Conservation (phyloP, 1,139 yeast genomes). For the Yamadazyma blattariae region DNA sequence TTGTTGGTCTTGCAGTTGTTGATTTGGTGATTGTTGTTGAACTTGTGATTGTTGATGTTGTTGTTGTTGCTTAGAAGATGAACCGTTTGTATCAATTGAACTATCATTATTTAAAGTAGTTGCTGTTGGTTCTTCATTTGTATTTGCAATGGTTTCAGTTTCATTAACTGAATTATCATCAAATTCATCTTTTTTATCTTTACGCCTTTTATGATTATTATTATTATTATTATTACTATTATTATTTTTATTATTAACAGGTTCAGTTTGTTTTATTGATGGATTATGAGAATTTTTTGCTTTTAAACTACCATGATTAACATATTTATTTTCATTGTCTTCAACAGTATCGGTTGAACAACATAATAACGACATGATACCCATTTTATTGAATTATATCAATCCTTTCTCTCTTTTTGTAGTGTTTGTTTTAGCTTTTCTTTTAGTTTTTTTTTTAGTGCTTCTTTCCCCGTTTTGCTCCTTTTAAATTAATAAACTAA, state of each 20-base stretch:
- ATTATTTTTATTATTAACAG: slow-evolving; percentile 1
- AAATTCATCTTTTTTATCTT: slow-evolving; percentile 29
- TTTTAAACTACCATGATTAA: slow-evolving; percentile 2
- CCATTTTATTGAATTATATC: no score
- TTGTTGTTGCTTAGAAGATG: slow-evolving; percentile 4
- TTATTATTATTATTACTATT: slow-evolving; percentile 3
- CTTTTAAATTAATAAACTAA: no score
- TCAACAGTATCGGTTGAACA: slow-evolving; percentile 39
- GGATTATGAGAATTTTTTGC: slow-evolving; percentile 5
- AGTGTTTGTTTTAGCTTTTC: no score
- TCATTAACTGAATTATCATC: slow-evolving; percentile 44
- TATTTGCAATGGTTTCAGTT: slow-evolving; percentile 44
- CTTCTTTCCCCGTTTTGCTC: no score
- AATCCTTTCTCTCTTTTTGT: no score
- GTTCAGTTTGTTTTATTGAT: not conserved
- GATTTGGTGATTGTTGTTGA: no score
- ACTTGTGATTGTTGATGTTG: not conserved
- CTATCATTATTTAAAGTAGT: slow-evolving; percentile 10
- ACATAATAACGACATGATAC: slow-evolving; percentile 20
- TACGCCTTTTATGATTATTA: slow-evolving; percentile 13
- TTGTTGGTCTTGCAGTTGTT: slow-evolving; percentile 5
- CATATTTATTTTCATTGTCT: slow-evolving; percentile 25
- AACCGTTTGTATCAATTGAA: slow-evolving; percentile 6
- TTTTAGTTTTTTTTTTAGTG: no score
- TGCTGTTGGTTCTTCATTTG: slow-evolving; percentile 27